phyloP scores from a whole-genome alignment of 768 basidiomycete species.

The Neoboletus brunneissimus region DNA sequence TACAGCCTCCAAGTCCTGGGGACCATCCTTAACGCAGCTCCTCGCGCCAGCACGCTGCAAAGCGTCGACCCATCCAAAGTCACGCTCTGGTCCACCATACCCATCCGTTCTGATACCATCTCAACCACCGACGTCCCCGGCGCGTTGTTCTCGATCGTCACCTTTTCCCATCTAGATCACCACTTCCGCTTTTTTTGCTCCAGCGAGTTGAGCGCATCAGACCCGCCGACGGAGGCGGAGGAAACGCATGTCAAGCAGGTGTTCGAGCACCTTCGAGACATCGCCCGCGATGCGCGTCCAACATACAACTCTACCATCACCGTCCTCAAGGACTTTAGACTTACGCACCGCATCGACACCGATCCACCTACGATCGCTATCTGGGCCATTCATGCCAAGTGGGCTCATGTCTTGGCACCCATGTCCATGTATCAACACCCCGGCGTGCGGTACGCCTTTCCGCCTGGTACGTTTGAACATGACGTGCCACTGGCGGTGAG shows the following conservation, averaged over 20 bases:
- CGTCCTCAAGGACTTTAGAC: background rate
- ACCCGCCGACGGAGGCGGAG: slow-evolving; percentile 4
- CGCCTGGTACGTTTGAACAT: background rate
- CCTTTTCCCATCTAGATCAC: slow-evolving; percentile 11
- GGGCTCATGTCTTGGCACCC: slow-evolving; percentile 10
- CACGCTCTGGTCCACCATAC: slow-evolving; percentile 21
- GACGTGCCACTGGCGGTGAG: background rate
- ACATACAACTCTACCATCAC: slow-evolving; percentile 5
- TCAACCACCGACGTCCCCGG: background rate
- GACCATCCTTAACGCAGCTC: slow-evolving; percentile 15
- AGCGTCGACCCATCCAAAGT: slow-evolving; percentile 15
- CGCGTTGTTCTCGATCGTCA: slow-evolving; percentile 18
- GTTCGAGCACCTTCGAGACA: slow-evolving; percentile 7
- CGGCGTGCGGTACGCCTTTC: slow-evolving; percentile 5
- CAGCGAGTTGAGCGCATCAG: background rate
- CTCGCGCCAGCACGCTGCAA: slow-evolving; percentile 11
- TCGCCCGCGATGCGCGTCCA: slow-evolving; percentile 1
- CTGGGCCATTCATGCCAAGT: slow-evolving; percentile 5
- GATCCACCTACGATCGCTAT: slow-evolving; percentile 15
- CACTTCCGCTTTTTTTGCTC: slow-evolving; percentile 22
- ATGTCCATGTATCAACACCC: slow-evolving; percentile 1
- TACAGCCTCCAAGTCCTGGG: slow-evolving; percentile 18
- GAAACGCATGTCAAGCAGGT: slow-evolving; percentile 15
- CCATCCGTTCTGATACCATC: background rate
- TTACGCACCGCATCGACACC: background rate